Conservation (phyloP, 2,329 filamentous ascomycete genomes). For the Coleophoma eucalyptorum region DNA sequence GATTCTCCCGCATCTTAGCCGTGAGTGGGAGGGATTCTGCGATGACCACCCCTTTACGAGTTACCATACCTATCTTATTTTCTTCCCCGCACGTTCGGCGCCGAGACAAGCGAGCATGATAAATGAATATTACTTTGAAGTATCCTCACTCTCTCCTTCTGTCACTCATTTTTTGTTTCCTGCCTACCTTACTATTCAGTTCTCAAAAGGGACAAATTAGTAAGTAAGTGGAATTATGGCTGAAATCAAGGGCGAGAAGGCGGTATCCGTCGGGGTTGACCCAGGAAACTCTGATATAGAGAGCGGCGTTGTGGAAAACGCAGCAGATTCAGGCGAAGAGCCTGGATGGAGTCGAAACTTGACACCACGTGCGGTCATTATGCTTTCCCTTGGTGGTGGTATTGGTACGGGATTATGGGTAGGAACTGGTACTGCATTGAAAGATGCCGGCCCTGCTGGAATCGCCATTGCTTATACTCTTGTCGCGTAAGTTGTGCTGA, state of each 20-base stretch:
- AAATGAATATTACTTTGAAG: no score
- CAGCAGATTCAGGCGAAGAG: not conserved
- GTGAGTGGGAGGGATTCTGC: no score
- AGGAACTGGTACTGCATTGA: slow-evolving; percentile 30
- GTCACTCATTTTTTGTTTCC: no score
- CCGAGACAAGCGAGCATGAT: no score
- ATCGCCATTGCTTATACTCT: slow-evolving; percentile 5
- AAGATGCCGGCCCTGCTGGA: slow-evolving; percentile 15
- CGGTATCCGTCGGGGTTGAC: not conserved
- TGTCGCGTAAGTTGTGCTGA: slow-evolving; percentile 2
- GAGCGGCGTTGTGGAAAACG: not conserved
- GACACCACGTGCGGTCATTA: slow-evolving; percentile 30
- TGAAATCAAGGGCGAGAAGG: not conserved
- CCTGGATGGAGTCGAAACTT: slow-evolving; percentile 27
- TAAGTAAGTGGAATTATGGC: not conserved
- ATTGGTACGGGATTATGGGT: slow-evolving; percentile 32
- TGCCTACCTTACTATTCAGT: no score
- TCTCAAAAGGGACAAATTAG: no score
- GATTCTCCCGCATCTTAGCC: no score
- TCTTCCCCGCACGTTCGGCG: no score
- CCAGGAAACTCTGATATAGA: not conserved
- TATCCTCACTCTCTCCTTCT: no score
- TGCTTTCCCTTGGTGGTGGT: slow-evolving; percentile 33
- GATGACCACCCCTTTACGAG: no score
- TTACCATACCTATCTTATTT: no score